phyloP scores from a whole-genome alignment of 768 basidiomycete genomes.

The Phanerochaete sordida region DNA sequence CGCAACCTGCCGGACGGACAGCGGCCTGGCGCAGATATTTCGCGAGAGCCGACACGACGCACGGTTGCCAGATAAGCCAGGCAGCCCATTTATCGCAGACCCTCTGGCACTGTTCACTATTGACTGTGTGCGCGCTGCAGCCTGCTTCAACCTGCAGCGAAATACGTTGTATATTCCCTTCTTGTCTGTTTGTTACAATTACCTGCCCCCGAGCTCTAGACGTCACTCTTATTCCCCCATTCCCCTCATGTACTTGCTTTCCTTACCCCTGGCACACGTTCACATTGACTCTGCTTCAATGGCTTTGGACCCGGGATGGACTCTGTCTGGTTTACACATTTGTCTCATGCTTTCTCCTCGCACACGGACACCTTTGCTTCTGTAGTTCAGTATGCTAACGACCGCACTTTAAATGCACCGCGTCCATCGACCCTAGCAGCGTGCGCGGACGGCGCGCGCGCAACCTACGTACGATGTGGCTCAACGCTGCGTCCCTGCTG shows the following conservation, averaged over 20 bases:
- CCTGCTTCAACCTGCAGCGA: not conserved
- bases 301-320: not conserved
- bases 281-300: not conserved
- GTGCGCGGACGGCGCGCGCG: no score
- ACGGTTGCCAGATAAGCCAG: not conserved
- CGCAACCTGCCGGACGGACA: slow-evolving; percentile 23
- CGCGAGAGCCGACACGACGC: slow-evolving; percentile 18
- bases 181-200: not conserved
- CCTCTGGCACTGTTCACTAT: no score
- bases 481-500: no score
- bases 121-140: no score
- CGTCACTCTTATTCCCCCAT: not conserved
- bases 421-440: no score
- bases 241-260: not conserved
- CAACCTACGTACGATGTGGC: no score
- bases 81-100: not conserved
- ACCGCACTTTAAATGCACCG: no score
- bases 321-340: not conserved
- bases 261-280: not conserved
- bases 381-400: no score
- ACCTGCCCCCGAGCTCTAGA: not conserved
- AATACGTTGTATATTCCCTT: not conserved
- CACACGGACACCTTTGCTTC: not conserved
- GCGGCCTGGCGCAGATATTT: slow-evolving; percentile 17
- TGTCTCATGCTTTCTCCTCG: not conserved